These are phyloP conservation scores for Rhizophora apiculata DNA, from an alignment of 345 rosid species.

Conservation along the genomic window DNA sequence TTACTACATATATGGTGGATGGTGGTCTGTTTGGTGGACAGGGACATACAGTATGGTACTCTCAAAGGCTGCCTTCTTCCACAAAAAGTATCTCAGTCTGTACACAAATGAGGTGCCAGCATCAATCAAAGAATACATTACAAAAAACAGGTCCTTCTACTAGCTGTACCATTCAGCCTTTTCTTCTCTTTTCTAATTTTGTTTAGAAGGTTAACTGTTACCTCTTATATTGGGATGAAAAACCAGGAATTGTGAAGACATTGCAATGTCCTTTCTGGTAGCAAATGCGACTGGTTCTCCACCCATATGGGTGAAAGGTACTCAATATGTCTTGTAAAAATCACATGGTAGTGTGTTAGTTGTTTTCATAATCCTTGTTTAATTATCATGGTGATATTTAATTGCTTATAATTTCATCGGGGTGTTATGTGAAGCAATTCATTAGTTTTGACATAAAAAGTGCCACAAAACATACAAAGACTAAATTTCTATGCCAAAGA, in stretches of 20 bases:
- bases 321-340: not conserved
- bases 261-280: slow-evolving; percentile 95
- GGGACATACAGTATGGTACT: slow-evolving; percentile 94
- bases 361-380: not conserved
- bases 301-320: slow-evolving; percentile 96
- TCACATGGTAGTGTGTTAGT: not conserved
- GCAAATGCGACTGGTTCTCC: slow-evolving; percentile 92
- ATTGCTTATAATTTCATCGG: not conserved
- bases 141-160: slow-evolving; percentile 63
- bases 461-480: not conserved
- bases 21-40: slow-evolving; percentile 99
- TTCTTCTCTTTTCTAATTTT: slow-evolving; percentile 2
- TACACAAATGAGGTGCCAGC: slow-evolving; percentile 86
- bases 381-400: not conserved
- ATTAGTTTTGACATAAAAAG: too few species aligned
- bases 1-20: slow-evolving; percentile 67
- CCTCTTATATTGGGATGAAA: slow-evolving; percentile 21
- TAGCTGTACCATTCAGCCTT: not conserved
- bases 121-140: slow-evolving; percentile 63
- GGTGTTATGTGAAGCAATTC: not conserved
- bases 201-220: slow-evolving; percentile 14
- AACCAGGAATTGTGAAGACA: slow-evolving; percentile 96
- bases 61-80: slow-evolving; percentile 96
- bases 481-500: too few species aligned
- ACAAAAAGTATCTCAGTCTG: slow-evolving; percentile 77